Conservation (phyloP, 352 stramenopile species). For the Globisporangium irregulare region DNA sequence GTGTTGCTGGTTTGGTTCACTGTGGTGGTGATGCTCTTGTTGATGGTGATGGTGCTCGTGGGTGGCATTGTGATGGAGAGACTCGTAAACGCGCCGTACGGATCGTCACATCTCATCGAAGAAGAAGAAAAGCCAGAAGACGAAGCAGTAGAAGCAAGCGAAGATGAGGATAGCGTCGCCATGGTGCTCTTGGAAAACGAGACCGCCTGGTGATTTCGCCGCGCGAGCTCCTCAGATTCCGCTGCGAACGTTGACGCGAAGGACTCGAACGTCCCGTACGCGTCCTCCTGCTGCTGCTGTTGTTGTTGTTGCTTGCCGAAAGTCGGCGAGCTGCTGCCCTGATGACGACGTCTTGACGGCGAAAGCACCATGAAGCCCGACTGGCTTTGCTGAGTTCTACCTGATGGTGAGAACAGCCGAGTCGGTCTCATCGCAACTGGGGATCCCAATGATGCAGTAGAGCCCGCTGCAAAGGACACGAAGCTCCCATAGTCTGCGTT, state of each 20-base stretch:
- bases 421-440: background rate
- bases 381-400: background rate
- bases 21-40: background rate
- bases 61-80: conserved; percentile 11
- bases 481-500: conserved; percentile 11
- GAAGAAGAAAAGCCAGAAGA: background rate
- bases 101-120: conserved; percentile 11
- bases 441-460: background rate
- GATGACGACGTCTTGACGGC: background rate
- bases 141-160: conserved; percentile 4
- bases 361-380: conserved; percentile 4
- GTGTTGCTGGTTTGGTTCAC: background rate
- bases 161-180: background rate
- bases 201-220: conserved; percentile 8
- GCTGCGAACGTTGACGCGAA: conserved; percentile 18
- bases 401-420: conserved; percentile 3
- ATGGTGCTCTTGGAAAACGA: conserved; percentile 14
- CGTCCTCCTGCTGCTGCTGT: background rate
- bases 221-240: conserved; percentile 16
- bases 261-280: conserved; percentile 20
- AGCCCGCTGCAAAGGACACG: background rate
- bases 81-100: conserved; percentile 28
- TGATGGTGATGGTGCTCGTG: background rate
- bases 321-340: conserved; percentile 2
- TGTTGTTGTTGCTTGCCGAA: background rate